Base-by-base conservation (phyloP, 768 basidiomycete species). In the Boletus huronensis region DNA sequence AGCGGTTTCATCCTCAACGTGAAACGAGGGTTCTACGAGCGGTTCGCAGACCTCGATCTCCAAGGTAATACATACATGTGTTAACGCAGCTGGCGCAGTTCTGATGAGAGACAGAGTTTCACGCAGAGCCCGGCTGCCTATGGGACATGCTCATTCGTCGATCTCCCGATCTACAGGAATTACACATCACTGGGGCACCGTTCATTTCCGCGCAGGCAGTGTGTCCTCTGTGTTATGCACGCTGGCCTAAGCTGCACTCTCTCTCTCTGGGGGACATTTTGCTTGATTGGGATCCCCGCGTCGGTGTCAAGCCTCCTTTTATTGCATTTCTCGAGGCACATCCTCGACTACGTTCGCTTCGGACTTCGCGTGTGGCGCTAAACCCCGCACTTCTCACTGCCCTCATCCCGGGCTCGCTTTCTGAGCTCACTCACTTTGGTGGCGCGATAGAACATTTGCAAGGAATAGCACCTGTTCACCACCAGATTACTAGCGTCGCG, bases 71-170 rank as follows among this genome's bases (percentile, higher is more conserved):
- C n/a, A 1, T 53, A 26, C 25, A 4, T 23, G 16, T 19, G 6
- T 44, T 23, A n/a, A 9, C 25, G 1, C 28, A 34, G 5, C 32
- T 26, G 25, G 26, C 43, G 31, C 13, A 0, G 7, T 21, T 34
- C 57, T 65, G 6, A 70, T 42, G 10, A 3, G 17, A 41, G 5
- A 16, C 26, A 72, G 70, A 65, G 16, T 54, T 67, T 21, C 61
- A 35, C 14, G 67, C 60, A 7, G 66, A 70, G 32, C 42, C 51
- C 29, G 4, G 23, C 23, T 62, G 58, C 14, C 72, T 90, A 50
- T 87, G 85, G 84, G 78, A 82, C 57, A 88, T 91, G 88, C 77
- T 90, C 44, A 80, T 82, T 50, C 70, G 73, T 25, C 78, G 77
- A 28, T 86, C 83, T 61, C 85, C 84, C 1, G 75, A 85, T 59